Evolutionary conservation across 1,284 basidiomycete genomes (phyloP).

Genomic region (Pyrrhoderma lamaoense): DNA sequence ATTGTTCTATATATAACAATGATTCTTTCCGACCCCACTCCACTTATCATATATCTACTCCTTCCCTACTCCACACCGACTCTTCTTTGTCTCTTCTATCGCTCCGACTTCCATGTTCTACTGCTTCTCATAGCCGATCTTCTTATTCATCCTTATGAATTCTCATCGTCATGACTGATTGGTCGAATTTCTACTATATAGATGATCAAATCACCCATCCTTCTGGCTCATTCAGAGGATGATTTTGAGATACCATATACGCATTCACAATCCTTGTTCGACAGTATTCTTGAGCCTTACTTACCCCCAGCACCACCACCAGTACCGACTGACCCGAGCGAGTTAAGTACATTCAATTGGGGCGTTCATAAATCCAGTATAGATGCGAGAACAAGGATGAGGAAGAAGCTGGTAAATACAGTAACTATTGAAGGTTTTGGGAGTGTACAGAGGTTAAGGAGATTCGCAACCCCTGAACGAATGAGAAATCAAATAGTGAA

Average conservation of each 20-base stretch:
- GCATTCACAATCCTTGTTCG: slow-evolving; percentile 72
- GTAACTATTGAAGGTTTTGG: slow-evolving; percentile 51
- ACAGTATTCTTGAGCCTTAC: slow-evolving; percentile 56
- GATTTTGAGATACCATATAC: slow-evolving; percentile 76
- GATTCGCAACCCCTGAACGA: slow-evolving; percentile 14
- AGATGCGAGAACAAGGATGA: slow-evolving; percentile 35
- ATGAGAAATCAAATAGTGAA: slow-evolving; percentile 23
- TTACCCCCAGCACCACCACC: slow-evolving; percentile 44
- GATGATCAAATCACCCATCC: slow-evolving; percentile 57
- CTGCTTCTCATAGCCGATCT: no score
- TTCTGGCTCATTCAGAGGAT: slow-evolving; percentile 75
- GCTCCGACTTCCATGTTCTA: no score
- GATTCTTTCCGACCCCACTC: no score
- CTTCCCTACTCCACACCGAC: no score
- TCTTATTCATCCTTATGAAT: no score
- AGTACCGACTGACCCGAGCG: slow-evolving; percentile 27
- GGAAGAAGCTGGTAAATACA: slow-evolving; percentile 36
- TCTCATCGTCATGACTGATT: no score
- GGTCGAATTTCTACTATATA: no score
- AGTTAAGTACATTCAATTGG: slow-evolving; percentile 16
- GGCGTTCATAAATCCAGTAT: slow-evolving; percentile 5
- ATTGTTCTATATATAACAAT: no score
- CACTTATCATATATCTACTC: no score
- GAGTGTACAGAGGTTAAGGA: slow-evolving; percentile 42
- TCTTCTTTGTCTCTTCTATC: no score